A percentile compares a stretch with the other conserved stretches of the same genome.
Conservation (phyloP, 2,329 filamentous ascomycete species). For the Colletotrichum nymphaeae region DNA sequence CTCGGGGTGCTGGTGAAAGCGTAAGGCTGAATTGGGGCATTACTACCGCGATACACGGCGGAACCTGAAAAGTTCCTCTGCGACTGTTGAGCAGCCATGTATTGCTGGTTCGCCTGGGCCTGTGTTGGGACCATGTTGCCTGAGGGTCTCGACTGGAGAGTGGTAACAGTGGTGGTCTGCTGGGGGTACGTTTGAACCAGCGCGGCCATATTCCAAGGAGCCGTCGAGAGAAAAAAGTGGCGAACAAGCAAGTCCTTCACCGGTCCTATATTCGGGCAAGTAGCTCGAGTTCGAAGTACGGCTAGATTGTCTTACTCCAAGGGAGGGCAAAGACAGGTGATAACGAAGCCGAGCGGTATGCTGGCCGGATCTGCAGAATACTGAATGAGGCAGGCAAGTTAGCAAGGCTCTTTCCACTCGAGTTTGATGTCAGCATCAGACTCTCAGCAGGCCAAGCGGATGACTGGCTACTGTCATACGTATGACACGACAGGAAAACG, state of each 20-base stretch:
- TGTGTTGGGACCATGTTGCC: constrained; percentile 67
- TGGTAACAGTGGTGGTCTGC: constrained; percentile 77
- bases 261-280: constrained; percentile 1
- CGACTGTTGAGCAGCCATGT: constrained; percentile 54
- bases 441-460: neutral
- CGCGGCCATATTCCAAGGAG: constrained; percentile 76
- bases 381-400: constrained; percentile 6
- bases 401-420: constrained; percentile 1
- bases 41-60: constrained; percentile 65
- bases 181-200: constrained; percentile 85
- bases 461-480: neutral
- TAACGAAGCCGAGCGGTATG: neutral
- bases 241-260: constrained; percentile 15
- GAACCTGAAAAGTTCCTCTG: constrained; percentile 62
- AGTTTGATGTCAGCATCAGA: neutral
- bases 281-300: neutral
- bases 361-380: neutral
- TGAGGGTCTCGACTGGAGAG: constrained; percentile 81
- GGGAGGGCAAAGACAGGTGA: neutral
- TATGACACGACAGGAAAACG: neutral
- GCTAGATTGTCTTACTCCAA: neutral
- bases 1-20: constrained; percentile 80
- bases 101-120: constrained; percentile 62
- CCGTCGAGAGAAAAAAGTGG: constrained; percentile 3
- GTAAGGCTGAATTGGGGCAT: constrained; percentile 77